Percentiles rank a stretch among this genome's conserved stretches.
Evolutionary conservation across 805 yeast species (phyloP).

Genomic region (Schwanniomyces polymorphus): DNA sequence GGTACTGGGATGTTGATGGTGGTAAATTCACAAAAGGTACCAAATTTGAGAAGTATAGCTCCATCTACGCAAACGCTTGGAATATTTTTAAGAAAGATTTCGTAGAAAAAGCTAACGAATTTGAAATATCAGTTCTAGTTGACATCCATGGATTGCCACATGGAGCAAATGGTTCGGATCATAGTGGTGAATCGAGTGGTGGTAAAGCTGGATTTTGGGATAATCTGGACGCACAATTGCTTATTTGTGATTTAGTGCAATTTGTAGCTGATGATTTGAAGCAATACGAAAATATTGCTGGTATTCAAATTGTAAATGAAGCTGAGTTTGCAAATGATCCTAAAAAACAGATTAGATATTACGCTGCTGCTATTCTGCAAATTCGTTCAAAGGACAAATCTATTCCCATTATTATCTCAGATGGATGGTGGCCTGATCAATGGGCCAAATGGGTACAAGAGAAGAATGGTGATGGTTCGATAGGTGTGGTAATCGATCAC

Average conservation of each 20-base stretch:
- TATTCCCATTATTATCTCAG: constrained; percentile 80
- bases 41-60: constrained; percentile 52
- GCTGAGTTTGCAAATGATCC: constrained; percentile 60
- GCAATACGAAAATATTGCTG: constrained; percentile 67
- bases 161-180: constrained; percentile 87
- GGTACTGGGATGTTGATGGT: constrained; percentile 83
- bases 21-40: constrained; percentile 60
- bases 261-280: constrained; percentile 63
- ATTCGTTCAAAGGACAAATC: constrained; percentile 55
- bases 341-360: constrained; percentile 56
- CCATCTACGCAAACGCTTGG: constrained; percentile 80
- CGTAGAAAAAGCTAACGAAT: constrained; percentile 57
- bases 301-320: constrained; percentile 85
- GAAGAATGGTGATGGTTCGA: constrained; percentile 27
- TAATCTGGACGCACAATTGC: constrained; percentile 35
- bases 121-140: constrained; percentile 71
- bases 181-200: constrained; percentile 65
- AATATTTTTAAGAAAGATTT: constrained; percentile 47
- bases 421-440: constrained; percentile 89
- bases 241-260: constrained; percentile 51
- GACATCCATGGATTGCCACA: constrained; percentile 91
- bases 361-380: constrained; percentile 58
- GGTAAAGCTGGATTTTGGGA: constrained; percentile 68
- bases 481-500: constrained; percentile 76
- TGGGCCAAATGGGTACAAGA: constrained; percentile 68